Conservation (phyloP, 805 yeast genomes). For the Lipomyces japonicus region DNA sequence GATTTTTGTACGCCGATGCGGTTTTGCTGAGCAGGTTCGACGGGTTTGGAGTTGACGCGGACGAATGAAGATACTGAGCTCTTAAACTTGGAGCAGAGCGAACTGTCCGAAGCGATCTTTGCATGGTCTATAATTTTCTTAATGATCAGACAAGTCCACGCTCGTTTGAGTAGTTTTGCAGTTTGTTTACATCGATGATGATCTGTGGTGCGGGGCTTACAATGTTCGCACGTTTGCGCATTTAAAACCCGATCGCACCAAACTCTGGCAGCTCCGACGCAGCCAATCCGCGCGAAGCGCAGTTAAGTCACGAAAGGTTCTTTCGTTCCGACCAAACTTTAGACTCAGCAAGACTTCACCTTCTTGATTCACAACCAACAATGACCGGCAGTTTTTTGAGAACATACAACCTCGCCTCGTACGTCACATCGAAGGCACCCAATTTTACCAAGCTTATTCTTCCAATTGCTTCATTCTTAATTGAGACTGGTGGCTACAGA, state of each 20-base stretch:
- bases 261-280: too few relatives aligned
- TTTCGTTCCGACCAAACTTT: too few relatives aligned
- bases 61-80: constrained; percentile 27
- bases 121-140: constrained; percentile 18
- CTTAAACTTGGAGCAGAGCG: constrained; percentile 20
- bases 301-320: too few relatives aligned
- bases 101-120: constrained; percentile 22
- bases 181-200: too few relatives aligned
- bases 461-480: constrained; percentile 75
- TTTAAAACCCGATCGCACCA: too few relatives aligned
- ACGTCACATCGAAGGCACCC: constrained; percentile 48
- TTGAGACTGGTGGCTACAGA: constrained; percentile 84
- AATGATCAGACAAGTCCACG: too few relatives aligned
- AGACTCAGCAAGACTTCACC: too few relatives aligned
- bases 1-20: constrained; percentile 17
- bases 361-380: neutral
- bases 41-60: constrained; percentile 27
- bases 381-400: constrained; percentile 27
- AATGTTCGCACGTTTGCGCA: too few relatives aligned
- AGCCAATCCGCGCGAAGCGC: too few relatives aligned
- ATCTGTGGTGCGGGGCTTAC: too few relatives aligned
- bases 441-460: constrained; percentile 66
- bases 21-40: constrained; percentile 21
- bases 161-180: too few relatives aligned
- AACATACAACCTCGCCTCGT: constrained; percentile 19